phyloP scores from a whole-genome alignment of 2,329 filamentous ascomycete genomes.

The Colletotrichum zoysiae region DNA sequence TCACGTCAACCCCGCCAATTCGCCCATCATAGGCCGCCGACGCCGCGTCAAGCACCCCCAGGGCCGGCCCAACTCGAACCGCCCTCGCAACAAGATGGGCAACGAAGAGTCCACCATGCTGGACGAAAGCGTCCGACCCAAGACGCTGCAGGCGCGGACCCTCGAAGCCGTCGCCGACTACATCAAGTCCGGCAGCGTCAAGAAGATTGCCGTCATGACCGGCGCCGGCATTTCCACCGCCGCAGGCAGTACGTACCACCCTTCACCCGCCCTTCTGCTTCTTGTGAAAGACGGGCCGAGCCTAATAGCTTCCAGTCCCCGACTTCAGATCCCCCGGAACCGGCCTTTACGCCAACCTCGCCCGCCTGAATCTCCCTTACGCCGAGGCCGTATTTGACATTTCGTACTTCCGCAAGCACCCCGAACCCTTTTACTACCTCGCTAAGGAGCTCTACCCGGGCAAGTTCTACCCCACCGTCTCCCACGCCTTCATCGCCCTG shows the following conservation, averaged over 20 bases:
- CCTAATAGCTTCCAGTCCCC: conserved; percentile 73
- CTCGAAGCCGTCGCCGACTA: conserved; percentile 83
- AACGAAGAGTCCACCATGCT: conserved; percentile 81
- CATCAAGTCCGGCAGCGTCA: conserved; percentile 77
- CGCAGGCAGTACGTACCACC: conserved; percentile 66
- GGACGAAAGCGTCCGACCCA: conserved; percentile 72
- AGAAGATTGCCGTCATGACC: conserved; percentile 86
- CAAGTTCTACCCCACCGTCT: conserved; percentile 87
- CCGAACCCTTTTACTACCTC: conserved; percentile 90
- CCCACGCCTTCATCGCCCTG: conserved; percentile 88
- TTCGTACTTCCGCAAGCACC: conserved; percentile 85
- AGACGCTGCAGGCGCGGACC: conserved; percentile 75
- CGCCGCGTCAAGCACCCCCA: conserved; percentile 53
- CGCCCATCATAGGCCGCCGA: conserved; percentile 55
- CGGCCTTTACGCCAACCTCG: conserved; percentile 93
- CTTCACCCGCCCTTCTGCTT: background rate
- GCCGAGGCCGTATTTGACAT: conserved; percentile 97
- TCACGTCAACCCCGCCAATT: conserved; percentile 17
- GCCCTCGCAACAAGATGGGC: conserved; percentile 75
- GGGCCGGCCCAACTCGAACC: conserved; percentile 50
- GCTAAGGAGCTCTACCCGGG: conserved; percentile 94
- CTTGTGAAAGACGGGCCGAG: background rate
- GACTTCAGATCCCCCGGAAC: conserved; percentile 96
- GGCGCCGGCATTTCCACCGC: conserved; percentile 90
- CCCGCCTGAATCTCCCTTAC: conserved; percentile 85